Conservation (phyloP, 2,329 filamentous ascomycete species). For the Epichloe gansuensis region DNA sequence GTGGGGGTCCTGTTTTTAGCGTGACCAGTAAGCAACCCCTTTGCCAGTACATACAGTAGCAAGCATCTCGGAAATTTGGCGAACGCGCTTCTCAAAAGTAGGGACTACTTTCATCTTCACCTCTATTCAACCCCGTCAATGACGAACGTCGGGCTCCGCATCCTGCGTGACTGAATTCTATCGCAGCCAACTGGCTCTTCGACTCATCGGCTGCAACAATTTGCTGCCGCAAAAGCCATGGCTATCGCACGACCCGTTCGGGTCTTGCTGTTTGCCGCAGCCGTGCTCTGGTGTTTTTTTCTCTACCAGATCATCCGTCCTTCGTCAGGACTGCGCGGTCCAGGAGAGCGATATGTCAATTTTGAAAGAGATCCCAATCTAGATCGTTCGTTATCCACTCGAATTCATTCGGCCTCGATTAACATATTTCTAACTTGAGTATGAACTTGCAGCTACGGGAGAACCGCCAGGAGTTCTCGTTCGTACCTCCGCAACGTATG, state of each 20-base stretch:
- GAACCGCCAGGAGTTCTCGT: constrained; percentile 70
- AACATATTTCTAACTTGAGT: constrained; percentile 8
- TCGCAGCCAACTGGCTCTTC: neutral
- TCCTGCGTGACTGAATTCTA: neutral
- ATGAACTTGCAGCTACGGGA: constrained; percentile 48
- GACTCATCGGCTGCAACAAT: neutral
- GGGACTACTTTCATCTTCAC: neutral
- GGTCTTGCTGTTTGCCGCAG: constrained; percentile 57
- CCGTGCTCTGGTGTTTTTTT: constrained; percentile 67
- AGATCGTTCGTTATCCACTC: constrained; percentile 51
- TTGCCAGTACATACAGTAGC: neutral
- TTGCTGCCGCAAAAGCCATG: constrained; percentile 37
- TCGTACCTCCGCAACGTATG: constrained; percentile 65
- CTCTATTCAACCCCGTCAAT: neutral
- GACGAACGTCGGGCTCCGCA: neutral
- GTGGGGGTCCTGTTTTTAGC: neutral
- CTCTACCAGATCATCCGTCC: constrained; percentile 61
- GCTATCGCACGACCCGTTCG: constrained; percentile 76
- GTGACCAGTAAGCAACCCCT: neutral
- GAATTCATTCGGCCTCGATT: neutral
- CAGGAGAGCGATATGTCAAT: constrained; percentile 34
- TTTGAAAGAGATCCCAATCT: constrained; percentile 72
- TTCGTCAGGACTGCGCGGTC: constrained; percentile 30
- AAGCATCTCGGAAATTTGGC: neutral
- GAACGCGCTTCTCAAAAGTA: too few species aligned